Conservation (phyloP, 2,329 filamentous ascomycete species). For the Fusarium sp. region DNA sequence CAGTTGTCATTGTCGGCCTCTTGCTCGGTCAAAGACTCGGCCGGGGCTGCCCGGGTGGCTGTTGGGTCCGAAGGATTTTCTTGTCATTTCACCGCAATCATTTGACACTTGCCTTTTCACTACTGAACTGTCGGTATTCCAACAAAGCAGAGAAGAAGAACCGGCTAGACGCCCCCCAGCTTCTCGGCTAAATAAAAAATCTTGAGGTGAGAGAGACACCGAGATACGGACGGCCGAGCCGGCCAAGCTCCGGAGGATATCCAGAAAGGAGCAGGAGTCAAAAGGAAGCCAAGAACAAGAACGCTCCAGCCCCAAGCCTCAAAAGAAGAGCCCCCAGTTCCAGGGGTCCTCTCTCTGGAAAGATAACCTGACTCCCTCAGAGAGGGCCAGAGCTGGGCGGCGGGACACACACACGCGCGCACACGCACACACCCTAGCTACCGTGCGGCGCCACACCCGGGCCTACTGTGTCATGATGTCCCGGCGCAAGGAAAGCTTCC, state of each 20-base stretch:
- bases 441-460: conserved; percentile 14
- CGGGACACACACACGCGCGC: neutral
- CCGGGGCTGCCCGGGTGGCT: conserved; percentile 8
- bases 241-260: conserved; percentile 26
- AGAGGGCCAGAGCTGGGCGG: neutral
- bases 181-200: conserved; percentile 41
- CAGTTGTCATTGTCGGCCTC: neutral
- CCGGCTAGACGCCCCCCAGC: conserved; percentile 20
- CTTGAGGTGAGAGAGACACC: conserved; percentile 28
- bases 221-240: conserved; percentile 41
- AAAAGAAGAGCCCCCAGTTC: conserved; percentile 5
- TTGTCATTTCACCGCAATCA: conserved; percentile 11
- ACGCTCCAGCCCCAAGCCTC: conserved; percentile 32
- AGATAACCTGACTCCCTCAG: neutral
- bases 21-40: conserved; percentile 13
- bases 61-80: neutral
- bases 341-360: conserved; percentile 12
- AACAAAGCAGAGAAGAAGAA: neutral
- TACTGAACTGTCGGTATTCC: neutral
- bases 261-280: conserved; percentile 16
- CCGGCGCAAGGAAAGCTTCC: conserved; percentile 9
- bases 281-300: conserved; percentile 27
- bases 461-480: conserved; percentile 26
- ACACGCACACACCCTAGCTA: conserved; percentile 8
- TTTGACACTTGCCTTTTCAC: conserved; percentile 9